Evolutionary conservation across 257 asterid genomes (phyloP).

Genomic region (Solanum phureja): DNA sequence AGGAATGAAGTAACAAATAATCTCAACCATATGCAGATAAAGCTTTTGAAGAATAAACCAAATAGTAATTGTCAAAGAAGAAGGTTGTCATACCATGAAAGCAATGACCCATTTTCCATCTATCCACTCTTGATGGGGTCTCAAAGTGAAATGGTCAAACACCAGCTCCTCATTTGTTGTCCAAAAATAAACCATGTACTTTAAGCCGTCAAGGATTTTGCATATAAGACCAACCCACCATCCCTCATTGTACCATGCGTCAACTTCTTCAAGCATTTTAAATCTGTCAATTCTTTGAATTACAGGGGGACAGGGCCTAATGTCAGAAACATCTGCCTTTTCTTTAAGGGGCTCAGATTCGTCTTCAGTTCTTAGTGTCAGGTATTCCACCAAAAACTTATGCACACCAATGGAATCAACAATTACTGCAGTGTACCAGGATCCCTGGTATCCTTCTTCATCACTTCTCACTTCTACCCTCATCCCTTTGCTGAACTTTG

Average conservation of each 20-base stretch:
- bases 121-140: constrained; percentile 65
- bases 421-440: constrained; percentile 49
- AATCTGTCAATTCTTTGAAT: constrained; percentile 17
- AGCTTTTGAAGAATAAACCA: not conserved
- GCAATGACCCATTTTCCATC: constrained; percentile 49
- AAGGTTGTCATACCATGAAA: constrained; percentile 22
- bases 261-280: constrained; percentile 48
- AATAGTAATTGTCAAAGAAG: not conserved
- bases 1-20: not conserved
- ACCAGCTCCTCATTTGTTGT: constrained; percentile 38
- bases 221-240: constrained; percentile 72
- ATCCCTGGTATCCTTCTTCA: constrained; percentile 57
- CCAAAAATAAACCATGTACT: constrained; percentile 45
- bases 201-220: constrained; percentile 28
- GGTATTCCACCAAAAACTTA: constrained; percentile 45
- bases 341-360: constrained; percentile 34
- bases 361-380: constrained; percentile 39
- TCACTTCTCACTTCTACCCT: constrained; percentile 57
- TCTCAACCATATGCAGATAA: not conserved
- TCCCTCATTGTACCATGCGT: constrained; percentile 64
- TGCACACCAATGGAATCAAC: constrained; percentile 14
- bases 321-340: constrained; percentile 19
- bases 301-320: constrained; percentile 52
- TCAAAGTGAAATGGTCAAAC: constrained; percentile 28
- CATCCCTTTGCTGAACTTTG: constrained; percentile 32